Evolutionary conservation across 768 basidiomycete species (phyloP).

Genomic region (Pleurotus pulmonarius): DNA sequence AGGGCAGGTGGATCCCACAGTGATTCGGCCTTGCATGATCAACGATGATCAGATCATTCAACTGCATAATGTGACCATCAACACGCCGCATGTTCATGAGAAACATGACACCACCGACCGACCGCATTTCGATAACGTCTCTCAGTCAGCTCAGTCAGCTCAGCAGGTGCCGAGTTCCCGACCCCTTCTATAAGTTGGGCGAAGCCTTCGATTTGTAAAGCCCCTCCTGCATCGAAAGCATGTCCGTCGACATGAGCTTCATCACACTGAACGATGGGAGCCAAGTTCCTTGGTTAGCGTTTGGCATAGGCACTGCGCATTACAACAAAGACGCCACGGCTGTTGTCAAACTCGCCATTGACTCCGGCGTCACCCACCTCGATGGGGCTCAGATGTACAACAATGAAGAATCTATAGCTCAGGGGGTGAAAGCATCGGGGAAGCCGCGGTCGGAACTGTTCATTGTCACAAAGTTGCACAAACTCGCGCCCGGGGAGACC

Average conservation of each 20-base stretch:
- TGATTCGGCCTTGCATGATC: conserved; percentile 32
- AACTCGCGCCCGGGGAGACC: conserved; percentile 36
- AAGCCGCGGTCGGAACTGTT: conserved; percentile 53
- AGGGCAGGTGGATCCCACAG: conserved; percentile 14
- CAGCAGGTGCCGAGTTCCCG: too few relatives aligned
- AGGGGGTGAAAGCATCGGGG: conserved; percentile 45
- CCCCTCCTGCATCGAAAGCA: conserved; percentile 13
- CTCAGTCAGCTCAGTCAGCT: too few relatives aligned
- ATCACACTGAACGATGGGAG: conserved; percentile 54
- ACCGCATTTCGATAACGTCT: too few relatives aligned
- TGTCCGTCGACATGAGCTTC: conserved; percentile 21
- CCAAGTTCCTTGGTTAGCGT: conserved; percentile 52
- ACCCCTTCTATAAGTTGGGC: too few relatives aligned
- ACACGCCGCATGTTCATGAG: conserved; percentile 1
- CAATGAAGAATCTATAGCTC: conserved; percentile 53
- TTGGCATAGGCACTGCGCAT: conserved; percentile 59
- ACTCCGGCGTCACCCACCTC: conserved; percentile 55
- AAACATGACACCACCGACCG: too few relatives aligned
- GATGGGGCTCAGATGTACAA: conserved; percentile 61
- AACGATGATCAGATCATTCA: conserved; percentile 11
- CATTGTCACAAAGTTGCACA: conserved; percentile 57
- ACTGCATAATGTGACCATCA: not conserved
- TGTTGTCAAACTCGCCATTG: conserved; percentile 42
- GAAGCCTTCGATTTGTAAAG: too few relatives aligned
- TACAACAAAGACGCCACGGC: conserved; percentile 38